Conservation (phyloP, 768 basidiomycete species). For the Boletus speciosus region DNA sequence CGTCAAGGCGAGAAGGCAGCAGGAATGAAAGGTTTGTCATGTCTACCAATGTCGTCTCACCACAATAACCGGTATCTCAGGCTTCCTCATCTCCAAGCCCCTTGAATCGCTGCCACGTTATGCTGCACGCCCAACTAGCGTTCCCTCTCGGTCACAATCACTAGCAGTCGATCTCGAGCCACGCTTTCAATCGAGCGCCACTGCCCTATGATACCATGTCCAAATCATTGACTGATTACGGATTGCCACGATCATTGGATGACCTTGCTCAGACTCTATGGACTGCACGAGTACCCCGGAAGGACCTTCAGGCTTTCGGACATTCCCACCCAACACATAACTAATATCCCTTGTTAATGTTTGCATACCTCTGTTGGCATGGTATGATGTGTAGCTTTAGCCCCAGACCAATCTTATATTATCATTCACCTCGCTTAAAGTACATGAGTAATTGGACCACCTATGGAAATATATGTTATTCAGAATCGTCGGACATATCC, state of each 20-base stretch:
- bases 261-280: constrained; percentile 8
- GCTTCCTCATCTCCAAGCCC: constrained; percentile 59
- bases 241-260: constrained; percentile 19
- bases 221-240: constrained; percentile 19
- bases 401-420: constrained; percentile 1
- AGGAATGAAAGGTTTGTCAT: constrained; percentile 47
- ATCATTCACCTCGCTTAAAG: background rate
- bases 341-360: constrained; percentile 5
- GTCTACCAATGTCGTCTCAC: background rate
- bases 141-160: constrained; percentile 24
- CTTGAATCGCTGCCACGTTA: constrained; percentile 62
- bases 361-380: constrained; percentile 26
- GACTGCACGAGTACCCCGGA: constrained; percentile 7
- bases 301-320: constrained; percentile 15
- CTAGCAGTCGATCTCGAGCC: constrained; percentile 14
- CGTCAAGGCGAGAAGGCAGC: constrained; percentile 75
- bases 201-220: constrained; percentile 23
- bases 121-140: constrained; percentile 36
- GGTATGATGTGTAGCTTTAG: constrained; percentile 27
- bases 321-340: constrained; percentile 5
- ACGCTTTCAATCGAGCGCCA: constrained; percentile 28
- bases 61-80: constrained; percentile 24
- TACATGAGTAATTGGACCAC: background rate
- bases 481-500: constrained; percentile 29
- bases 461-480: constrained; percentile 5